These are phyloP conservation scores for Cladosporium phlei DNA, from an alignment of 2,329 filamentous ascomycete species.

Conservation along the genomic window DNA sequence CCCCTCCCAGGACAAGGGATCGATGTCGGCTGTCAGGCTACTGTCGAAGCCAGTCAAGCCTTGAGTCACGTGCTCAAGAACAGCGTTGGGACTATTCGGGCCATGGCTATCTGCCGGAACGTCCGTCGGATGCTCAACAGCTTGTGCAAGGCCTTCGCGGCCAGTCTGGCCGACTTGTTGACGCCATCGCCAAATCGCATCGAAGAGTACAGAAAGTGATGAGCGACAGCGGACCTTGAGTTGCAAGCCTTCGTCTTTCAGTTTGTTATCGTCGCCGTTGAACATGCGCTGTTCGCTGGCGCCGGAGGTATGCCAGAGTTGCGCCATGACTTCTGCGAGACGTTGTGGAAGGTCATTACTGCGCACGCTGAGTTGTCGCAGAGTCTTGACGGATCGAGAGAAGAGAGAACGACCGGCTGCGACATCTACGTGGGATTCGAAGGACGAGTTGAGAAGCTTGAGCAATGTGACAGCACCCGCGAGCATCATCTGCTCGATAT, in stretches of 20 bases:
- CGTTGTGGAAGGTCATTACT: conserved; percentile 76
- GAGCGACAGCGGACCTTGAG: conserved; percentile 78
- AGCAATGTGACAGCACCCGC: conserved; percentile 72
- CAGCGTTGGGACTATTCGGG: conserved; percentile 25
- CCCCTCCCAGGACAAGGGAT: conserved; percentile 31
- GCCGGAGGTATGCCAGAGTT: conserved; percentile 67
- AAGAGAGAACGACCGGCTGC: conserved; percentile 65
- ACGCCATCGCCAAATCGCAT: conserved; percentile 81
- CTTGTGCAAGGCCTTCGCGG: conserved; percentile 48
- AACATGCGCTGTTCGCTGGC: conserved; percentile 27
- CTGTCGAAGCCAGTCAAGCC: conserved; percentile 18
- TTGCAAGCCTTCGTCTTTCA: conserved; percentile 63
- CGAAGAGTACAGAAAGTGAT: conserved; percentile 80
- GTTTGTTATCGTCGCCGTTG: conserved; percentile 26
- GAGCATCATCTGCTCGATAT: conserved; percentile 81
- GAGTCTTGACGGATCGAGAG: conserved; percentile 63
- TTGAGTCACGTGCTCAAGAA: conserved; percentile 6
- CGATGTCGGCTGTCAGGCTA: conserved; percentile 18
- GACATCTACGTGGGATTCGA: conserved; percentile 66
- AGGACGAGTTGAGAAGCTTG: conserved; percentile 72
- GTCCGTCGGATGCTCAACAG: conserved; percentile 73
- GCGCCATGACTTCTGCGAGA: conserved; percentile 77
- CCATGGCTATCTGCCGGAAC: conserved; percentile 24
- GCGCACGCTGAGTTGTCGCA: conserved; percentile 68
- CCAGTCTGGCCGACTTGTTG: conserved; percentile 59